phyloP scores from a whole-genome alignment of 2,329 filamentous ascomycete genomes.

The Colletotrichum abscissum region DNA sequence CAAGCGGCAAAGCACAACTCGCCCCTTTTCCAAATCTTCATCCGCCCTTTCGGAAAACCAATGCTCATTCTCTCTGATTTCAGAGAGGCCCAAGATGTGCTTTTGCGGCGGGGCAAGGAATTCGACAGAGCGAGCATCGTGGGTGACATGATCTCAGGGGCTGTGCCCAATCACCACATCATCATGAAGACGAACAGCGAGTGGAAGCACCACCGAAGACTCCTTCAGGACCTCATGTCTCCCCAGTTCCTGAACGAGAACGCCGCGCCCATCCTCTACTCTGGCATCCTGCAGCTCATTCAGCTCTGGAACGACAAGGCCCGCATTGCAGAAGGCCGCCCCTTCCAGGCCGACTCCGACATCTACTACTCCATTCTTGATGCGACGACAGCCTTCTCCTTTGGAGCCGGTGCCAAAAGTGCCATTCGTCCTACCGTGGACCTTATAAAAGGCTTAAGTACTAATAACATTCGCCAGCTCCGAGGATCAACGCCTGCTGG shows the following conservation, averaged over 20 bases:
- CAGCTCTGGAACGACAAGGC: slow-evolving; percentile 47
- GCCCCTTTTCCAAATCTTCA: slow-evolving; percentile 49
- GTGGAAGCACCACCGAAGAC: slow-evolving; percentile 46
- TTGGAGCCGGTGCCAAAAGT: slow-evolving; percentile 35
- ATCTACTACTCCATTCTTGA: slow-evolving; percentile 45
- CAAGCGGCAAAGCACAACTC: slow-evolving; percentile 44
- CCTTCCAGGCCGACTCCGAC: slow-evolving; percentile 43
- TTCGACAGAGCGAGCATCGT: slow-evolving; percentile 33
- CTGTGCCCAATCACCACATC: slow-evolving; percentile 44
- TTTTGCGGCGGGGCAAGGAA: slow-evolving; percentile 38
- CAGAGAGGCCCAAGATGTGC: slow-evolving; percentile 39
- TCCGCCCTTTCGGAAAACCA: slow-evolving; percentile 36
- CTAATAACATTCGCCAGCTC: not conserved
- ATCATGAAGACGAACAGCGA: slow-evolving; percentile 41
- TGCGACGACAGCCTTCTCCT: slow-evolving; percentile 42
- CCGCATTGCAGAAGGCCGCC: slow-evolving; percentile 41
- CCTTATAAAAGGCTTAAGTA: not conserved
- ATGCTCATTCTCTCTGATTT: slow-evolving; percentile 39
- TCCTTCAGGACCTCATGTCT: slow-evolving; percentile 51
- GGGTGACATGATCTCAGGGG: slow-evolving; percentile 38
- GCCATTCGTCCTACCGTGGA: not conserved
- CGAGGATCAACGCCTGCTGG: not conserved
- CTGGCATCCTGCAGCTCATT: slow-evolving; percentile 43
- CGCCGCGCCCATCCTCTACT: slow-evolving; percentile 46
- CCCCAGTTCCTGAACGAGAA: slow-evolving; percentile 46